Evolutionary conservation across 345 rosid genomes (phyloP), one percentile per base, ranked within the genome.

Genomic region (Raphanus raphanistrum): DNA sequence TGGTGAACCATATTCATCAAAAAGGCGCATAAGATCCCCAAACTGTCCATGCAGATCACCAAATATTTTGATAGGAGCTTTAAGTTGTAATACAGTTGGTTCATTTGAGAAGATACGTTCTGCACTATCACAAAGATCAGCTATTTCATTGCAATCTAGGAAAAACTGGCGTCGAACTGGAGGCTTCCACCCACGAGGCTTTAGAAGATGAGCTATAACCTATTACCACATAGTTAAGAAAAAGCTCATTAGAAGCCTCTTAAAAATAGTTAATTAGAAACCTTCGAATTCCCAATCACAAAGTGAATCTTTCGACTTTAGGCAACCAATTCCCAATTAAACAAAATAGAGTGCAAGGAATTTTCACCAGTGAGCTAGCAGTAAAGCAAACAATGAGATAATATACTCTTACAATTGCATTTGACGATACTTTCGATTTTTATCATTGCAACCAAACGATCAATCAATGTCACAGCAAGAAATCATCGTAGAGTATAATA

Each of bases 161-260:
- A 90, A 92, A 82, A 92, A 92, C 65, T 90, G 97, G 45, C 97
- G 89, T 55, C 90, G 87, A 71, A 90, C 96, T 1, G 97, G 97
- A 79, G 97, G 94, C 82, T 92, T 92, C 97, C 97, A 92, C 15
- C 97, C 97, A 79, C 97, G 94, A 81, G 97, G 97, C 84, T 90
- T 92, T 78, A 92, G 79, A 68, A 92, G 92, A 83, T 87, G 92
- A 69, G 91, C 92, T 38, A 92, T 84, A 67, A 92, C 96, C 97
- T 92, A 84, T 48, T 15, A 50, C 25, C 38, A 16, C 61, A 69
- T 11, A 36, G 11, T 72, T 45, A 61, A 15, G 12, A 57, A 41
- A 50, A 50, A 50, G 1, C 55, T 50, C 21, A 50, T 50, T 50
- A 50, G 55, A n/a, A 50, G 13, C 17, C 8, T 6, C 17, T 48